A percentile compares a stretch with the other conserved stretches of the same genome.
phyloP scores from a whole-genome alignment of 1,284 basidiomycete species.

The Cryptococcus wingfieldii region DNA sequence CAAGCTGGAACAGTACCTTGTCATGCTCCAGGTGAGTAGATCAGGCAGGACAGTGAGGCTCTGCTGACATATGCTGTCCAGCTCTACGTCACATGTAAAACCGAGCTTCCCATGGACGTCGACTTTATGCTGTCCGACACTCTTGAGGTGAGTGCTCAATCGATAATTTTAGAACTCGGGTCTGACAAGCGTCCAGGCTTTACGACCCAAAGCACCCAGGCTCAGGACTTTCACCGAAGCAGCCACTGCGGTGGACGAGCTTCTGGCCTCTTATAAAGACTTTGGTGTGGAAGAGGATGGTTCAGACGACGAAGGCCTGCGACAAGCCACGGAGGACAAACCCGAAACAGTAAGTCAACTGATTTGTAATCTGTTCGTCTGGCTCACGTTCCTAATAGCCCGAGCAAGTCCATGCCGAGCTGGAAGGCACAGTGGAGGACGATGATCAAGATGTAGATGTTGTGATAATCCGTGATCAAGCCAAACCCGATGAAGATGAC shows the following conservation, averaged over 20 bases:
- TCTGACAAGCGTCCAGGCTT: slow-evolving; percentile 54
- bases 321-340: slow-evolving; percentile 6
- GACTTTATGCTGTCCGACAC: slow-evolving; percentile 96
- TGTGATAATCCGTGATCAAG: slow-evolving; percentile 53
- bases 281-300: slow-evolving; percentile 12
- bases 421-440: slow-evolving; percentile 11
- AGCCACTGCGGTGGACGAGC: slow-evolving; percentile 78
- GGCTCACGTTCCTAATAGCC: background rate
- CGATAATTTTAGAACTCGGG: background rate
- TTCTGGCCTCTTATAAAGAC: slow-evolving; percentile 57
- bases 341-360: background rate
- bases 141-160: slow-evolving; percentile 61
- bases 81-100: slow-evolving; percentile 86
- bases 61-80: slow-evolving; percentile 38
- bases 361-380: too few species aligned
- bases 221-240: slow-evolving; percentile 78
- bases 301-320: slow-evolving; percentile 20
- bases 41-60: background rate
- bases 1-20: slow-evolving; percentile 86
- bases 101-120: slow-evolving; percentile 86
- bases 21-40: slow-evolving; percentile 77
- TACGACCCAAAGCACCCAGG: slow-evolving; percentile 68
- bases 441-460: slow-evolving; percentile 60
- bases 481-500: slow-evolving; percentile 47
- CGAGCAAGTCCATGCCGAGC: background rate